Conservation (phyloP, 2,329 filamentous ascomycete genomes). For the Diaporthe sp. region DNA sequence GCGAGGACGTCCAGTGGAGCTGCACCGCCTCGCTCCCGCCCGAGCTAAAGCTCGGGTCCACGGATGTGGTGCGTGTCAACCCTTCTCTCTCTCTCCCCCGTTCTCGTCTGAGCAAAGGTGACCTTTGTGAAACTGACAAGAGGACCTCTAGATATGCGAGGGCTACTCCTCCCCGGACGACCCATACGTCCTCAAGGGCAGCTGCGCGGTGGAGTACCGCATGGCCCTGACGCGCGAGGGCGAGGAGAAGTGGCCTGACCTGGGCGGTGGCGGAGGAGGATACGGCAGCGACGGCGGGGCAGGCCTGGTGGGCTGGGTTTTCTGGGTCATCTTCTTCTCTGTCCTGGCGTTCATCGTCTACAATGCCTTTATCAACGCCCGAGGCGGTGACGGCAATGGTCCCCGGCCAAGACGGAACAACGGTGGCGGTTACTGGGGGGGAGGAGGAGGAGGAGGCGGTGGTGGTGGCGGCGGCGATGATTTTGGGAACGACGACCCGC, state of each 20-base stretch:
- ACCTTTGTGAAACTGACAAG: neutral
- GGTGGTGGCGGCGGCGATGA: slow-evolving; percentile 52
- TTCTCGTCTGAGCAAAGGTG: no score
- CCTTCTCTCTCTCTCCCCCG: no score
- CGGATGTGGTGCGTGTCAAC: slow-evolving; percentile 80
- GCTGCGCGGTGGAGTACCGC: slow-evolving; percentile 92
- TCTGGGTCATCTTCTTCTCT: slow-evolving; percentile 72
- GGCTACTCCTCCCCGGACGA: slow-evolving; percentile 85
- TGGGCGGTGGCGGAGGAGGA: slow-evolving; percentile 56
- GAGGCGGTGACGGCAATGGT: slow-evolving; percentile 36
- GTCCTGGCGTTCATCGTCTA: slow-evolving; percentile 74
- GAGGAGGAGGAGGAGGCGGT: slow-evolving; percentile 56
- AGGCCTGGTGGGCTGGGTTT: slow-evolving; percentile 61
- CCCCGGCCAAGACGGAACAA: slow-evolving; percentile 50
- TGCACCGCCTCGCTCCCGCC: slow-evolving; percentile 76
- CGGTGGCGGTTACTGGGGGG: slow-evolving; percentile 58
- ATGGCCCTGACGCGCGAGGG: slow-evolving; percentile 83
- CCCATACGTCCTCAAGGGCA: slow-evolving; percentile 89
- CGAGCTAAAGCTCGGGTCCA: slow-evolving; percentile 80
- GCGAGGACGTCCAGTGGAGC: slow-evolving; percentile 90
- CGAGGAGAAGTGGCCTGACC: slow-evolving; percentile 75
- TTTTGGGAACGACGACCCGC: slow-evolving; percentile 58
- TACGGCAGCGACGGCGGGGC: slow-evolving; percentile 46
- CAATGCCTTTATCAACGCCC: slow-evolving; percentile 58
- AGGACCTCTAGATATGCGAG: slow-evolving; percentile 76